Evolutionary conservation across 345 rosid species (phyloP), one percentile per base, ranked within the genome.

Genomic region (Bruguiera gymnorhiza): DNA sequence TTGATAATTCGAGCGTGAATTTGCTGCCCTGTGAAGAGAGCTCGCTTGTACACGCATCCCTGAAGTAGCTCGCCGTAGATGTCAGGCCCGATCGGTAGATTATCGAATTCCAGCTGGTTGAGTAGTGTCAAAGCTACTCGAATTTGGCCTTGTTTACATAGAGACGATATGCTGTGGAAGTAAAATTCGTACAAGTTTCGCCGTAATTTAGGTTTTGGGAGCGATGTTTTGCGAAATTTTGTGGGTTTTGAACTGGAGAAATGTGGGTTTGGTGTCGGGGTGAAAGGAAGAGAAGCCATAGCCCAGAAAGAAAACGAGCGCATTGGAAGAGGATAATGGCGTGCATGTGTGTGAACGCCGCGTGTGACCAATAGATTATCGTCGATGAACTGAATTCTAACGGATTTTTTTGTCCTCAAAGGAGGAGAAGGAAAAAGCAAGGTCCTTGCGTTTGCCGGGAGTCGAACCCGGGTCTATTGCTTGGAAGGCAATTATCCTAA

Each of bases 401-500:
- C 13, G 43, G 43, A 37, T 9, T 37, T 34, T 34, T 6, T 2
- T 1, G 29, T 27, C 29, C 29, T 27, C 29, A 24, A 24, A 24
- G 29, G 29, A 27, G 2, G 29, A 27, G 2, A 36, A 36, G 24
- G 24, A 24, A 24, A 24, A 24, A 24, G 24, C 1, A 24, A 24
- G 24, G 24, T 1, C 24, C 16, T 23, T 55, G 60, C 60, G 24
- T 55, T 55, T 86, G 88, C 89, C 95, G 86, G 89, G 87, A 87
- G 91, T 84, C 92, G 92, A 88, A 87, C 88, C 89, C 89, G 86
- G 90, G 87, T 85, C 91, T 90, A 88, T 86, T 88, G 72, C 72
- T 88, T 88, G 88, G 93, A 85, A 87, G 97, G 85, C 88, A 88
- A 88, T 84, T 86, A 86, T 90, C 93, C 91, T 88, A 78, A 85